These are phyloP conservation scores for Suillus cothurnatus DNA, from an alignment of 768 basidiomycete species.

Conservation along the genomic window DNA sequence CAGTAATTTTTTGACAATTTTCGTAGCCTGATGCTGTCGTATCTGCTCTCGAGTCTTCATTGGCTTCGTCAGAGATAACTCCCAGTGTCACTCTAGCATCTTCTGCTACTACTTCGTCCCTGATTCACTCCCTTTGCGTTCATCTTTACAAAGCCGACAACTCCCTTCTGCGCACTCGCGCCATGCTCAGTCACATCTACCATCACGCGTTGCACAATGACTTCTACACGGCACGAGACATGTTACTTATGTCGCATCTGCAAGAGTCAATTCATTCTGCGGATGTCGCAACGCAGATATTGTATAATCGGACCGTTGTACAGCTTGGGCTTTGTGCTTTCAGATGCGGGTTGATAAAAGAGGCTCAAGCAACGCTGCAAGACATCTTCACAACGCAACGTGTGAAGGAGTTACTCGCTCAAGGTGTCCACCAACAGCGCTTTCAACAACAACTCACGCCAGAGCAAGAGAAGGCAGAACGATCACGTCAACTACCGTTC, in stretches of 20 bases:
- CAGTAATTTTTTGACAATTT: conserved; percentile 1
- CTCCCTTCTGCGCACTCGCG: conserved; percentile 90
- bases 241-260: conserved; percentile 98
- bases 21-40: conserved; percentile 89
- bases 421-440: conserved; percentile 92
- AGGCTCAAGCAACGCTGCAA: conserved; percentile 88
- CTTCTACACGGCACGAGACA: conserved; percentile 95
- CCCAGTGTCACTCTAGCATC: conserved; percentile 62
- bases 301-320: conserved; percentile 97
- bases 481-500: conserved; percentile 95
- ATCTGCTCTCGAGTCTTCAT: conserved; percentile 80
- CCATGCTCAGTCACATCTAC: conserved; percentile 97
- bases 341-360: conserved; percentile 91
- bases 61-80: conserved; percentile 56
- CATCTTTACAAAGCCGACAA: conserved; percentile 92
- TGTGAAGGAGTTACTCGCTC: conserved; percentile 95
- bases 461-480: conserved; percentile 97
- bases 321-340: conserved; percentile 98
- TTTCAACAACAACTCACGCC: conserved; percentile 80
- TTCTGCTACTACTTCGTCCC: conserved; percentile 61
- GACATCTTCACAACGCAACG: conserved; percentile 97
- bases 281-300: conserved; percentile 95
- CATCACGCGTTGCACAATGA: conserved; percentile 96
- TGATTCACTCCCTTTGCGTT: conserved; percentile 88
- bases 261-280: conserved; percentile 96